Percentiles rank a stretch among this genome's conserved stretches.
phyloP scores from a whole-genome alignment of 768 basidiomycete genomes.

The Hygrophorus russula region DNA sequence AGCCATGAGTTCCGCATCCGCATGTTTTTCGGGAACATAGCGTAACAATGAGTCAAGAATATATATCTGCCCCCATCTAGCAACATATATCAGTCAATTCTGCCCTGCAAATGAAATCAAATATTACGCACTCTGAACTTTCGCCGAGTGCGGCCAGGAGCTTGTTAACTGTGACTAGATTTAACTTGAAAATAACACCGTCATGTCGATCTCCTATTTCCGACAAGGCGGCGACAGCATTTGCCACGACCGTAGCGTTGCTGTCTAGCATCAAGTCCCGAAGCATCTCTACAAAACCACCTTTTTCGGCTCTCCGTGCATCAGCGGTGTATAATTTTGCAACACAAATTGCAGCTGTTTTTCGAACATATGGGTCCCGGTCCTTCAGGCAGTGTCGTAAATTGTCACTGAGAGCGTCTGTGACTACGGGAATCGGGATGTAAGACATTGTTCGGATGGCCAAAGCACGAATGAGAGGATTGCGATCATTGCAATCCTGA shows the following conservation, averaged over 20 bases:
- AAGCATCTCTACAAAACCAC: constrained; percentile 84
- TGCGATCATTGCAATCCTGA: constrained; percentile 92
- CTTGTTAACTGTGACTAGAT: constrained; percentile 79
- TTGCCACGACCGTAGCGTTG: constrained; percentile 96
- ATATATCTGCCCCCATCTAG: constrained; percentile 97
- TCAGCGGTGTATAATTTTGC: constrained; percentile 92
- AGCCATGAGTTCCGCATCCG: constrained; percentile 90
- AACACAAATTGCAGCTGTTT: constrained; percentile 96
- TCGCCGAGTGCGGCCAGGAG: constrained; percentile 85
- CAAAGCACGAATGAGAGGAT: constrained; percentile 92
- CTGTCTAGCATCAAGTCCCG: constrained; percentile 86
- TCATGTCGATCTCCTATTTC: constrained; percentile 95
- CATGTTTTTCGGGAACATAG: constrained; percentile 80
- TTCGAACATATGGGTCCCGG: constrained; percentile 94
- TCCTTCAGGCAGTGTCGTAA: constrained; percentile 89
- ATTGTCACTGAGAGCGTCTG: constrained; percentile 78
- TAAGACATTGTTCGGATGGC: constrained; percentile 99
- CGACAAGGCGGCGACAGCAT: constrained; percentile 92
- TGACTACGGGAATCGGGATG: constrained; percentile 85
- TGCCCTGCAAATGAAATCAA: background rate
- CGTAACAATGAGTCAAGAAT: constrained; percentile 91
- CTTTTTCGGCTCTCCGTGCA: constrained; percentile 74
- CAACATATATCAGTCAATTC: constrained; percentile 8
- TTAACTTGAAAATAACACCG: constrained; percentile 86
- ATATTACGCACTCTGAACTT: constrained; percentile 82